These are phyloP conservation scores for Sporothrix brunneoviolacea DNA, from an alignment of 2,329 filamentous ascomycete species.

Conservation along the genomic window DNA sequence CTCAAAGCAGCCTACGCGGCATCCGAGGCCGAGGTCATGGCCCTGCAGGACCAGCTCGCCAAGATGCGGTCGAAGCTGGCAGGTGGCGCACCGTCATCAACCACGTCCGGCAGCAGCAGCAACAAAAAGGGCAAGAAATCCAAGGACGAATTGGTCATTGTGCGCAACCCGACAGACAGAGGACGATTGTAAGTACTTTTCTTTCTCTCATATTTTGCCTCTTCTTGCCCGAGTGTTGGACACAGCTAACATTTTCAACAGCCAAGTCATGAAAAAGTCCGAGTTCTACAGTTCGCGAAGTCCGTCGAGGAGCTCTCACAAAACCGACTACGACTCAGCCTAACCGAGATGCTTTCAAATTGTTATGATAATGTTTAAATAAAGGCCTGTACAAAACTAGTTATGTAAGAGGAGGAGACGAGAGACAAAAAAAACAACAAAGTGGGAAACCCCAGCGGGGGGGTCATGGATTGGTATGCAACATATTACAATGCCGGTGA, in stretches of 20 bases:
- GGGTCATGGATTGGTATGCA: too few species aligned
- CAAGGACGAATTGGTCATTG: constrained; percentile 19
- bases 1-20: constrained; percentile 4
- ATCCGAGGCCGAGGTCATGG: constrained; percentile 10
- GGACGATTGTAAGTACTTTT: constrained; percentile 15
- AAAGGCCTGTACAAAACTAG: too few species aligned
- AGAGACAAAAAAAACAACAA: too few species aligned
- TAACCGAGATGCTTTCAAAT: too few species aligned
- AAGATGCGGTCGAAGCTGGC: constrained; percentile 14
- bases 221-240: neutral
- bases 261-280: constrained; percentile 19
- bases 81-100: neutral
- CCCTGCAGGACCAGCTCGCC: constrained; percentile 15
- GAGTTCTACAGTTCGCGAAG: constrained; percentile 15
- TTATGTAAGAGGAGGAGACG: too few species aligned
- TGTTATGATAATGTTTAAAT: neutral
- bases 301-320: constrained; percentile 13
- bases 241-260: too few species aligned
- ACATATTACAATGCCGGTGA: too few species aligned
- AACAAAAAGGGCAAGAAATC: constrained; percentile 1
- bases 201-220: neutral
- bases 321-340: constrained; percentile 11
- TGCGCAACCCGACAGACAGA: constrained; percentile 16
- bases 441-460: too few species aligned
- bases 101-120: neutral